Conservation (phyloP, 2,329 filamentous ascomycete genomes). For the Phyllosticta ampelicida region DNA sequence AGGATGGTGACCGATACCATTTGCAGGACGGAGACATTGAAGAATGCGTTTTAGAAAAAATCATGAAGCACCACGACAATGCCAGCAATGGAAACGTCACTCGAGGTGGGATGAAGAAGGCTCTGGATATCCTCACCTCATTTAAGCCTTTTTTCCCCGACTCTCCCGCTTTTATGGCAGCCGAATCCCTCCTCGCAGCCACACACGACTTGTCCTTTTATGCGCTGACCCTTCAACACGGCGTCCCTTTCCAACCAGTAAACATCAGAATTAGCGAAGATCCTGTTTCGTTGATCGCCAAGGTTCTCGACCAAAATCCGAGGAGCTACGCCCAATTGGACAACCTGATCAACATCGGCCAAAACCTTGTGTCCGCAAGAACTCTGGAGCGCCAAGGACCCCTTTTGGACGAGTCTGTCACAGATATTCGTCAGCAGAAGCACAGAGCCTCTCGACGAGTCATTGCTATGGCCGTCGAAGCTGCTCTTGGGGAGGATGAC, state of each 20-base stretch:
- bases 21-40: conserved; percentile 43
- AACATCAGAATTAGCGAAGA: conserved; percentile 67
- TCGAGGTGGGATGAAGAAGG: conserved; percentile 66
- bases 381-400: conserved; percentile 24
- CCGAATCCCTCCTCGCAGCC: conserved; percentile 56
- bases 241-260: conserved; percentile 69
- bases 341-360: conserved; percentile 59
- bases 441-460: conserved; percentile 52
- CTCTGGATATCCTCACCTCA: conserved; percentile 59
- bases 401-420: conserved; percentile 10
- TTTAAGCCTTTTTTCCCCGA: conserved; percentile 49
- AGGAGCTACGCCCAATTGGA: conserved; percentile 65
- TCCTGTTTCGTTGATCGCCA: conserved; percentile 61
- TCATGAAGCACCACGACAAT: conserved; percentile 66
- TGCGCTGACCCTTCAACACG: conserved; percentile 65
- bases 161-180: conserved; percentile 43
- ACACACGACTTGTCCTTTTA: conserved; percentile 69
- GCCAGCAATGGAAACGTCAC: conserved; percentile 71
- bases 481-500: conserved; percentile 63
- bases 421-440: conserved; percentile 18
- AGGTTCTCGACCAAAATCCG: conserved; percentile 64
- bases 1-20: conserved; percentile 39
- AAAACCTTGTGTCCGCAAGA: conserved; percentile 53
- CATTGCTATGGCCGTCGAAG: conserved; percentile 69
- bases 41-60: conserved; percentile 49